Conservation (phyloP, 148 eudicot genomes). For the Vaccinium corymbosum region DNA sequence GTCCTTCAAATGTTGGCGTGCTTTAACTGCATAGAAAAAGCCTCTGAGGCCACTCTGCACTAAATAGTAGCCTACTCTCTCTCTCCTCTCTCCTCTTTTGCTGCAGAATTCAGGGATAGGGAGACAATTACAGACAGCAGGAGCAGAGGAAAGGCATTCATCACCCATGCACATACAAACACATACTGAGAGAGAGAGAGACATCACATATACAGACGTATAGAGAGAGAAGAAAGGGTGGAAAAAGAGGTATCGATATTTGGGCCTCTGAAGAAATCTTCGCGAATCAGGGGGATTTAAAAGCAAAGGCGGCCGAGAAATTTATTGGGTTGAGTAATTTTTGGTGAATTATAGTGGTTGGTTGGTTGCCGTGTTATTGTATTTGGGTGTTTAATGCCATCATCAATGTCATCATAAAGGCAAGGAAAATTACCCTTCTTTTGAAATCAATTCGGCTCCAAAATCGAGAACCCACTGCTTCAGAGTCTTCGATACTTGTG, state of each 20-base stretch:
- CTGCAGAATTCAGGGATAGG: slow-evolving; percentile 4
- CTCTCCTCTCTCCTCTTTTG: background rate
- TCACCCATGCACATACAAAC: background rate
- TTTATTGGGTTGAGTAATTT: slow-evolving; percentile 16
- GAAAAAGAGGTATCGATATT: slow-evolving; percentile 25
- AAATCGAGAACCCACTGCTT: background rate
- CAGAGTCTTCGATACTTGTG: no score
- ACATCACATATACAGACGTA: background rate
- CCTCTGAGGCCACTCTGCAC: background rate
- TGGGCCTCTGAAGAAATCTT: slow-evolving; percentile 29
- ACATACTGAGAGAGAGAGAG: background rate
- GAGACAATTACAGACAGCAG: background rate
- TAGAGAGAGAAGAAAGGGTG: slow-evolving; percentile 9
- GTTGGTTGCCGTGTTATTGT: background rate
- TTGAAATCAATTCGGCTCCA: slow-evolving; percentile 16
- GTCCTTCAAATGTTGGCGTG: background rate
- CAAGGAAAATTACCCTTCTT: background rate
- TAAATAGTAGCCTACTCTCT: background rate
- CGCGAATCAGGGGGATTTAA: slow-evolving; percentile 20
- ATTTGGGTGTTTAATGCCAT: background rate
- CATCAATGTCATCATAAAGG: slow-evolving; percentile 18
- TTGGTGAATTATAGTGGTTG: background rate
- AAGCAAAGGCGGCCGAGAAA: slow-evolving; percentile 55
- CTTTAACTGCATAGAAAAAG: background rate
- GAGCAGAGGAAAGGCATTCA: slow-evolving; percentile 1